Evolutionary conservation across 768 basidiomycete species (phyloP), one percentile per base, ranked within the genome.

Genomic region (Psilocybe sp.): DNA sequence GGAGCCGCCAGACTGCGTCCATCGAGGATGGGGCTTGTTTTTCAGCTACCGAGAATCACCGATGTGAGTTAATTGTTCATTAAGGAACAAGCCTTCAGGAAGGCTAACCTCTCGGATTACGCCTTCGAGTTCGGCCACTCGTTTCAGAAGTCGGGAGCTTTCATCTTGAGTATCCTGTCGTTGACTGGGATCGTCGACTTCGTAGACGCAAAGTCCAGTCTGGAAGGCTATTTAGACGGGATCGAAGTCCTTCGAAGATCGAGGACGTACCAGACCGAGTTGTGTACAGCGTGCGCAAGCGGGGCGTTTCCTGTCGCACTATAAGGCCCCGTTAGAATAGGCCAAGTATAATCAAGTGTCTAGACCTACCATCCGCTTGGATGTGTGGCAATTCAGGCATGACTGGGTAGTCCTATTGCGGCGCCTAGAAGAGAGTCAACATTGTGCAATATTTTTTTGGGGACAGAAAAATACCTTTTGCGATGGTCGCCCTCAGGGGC

Each of bases 141-240:
- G 80, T 52, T 81, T 80, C 46, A 87, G 77, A 16, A 92, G 73
- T 34, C 83, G 76, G 32, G 80, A 75, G 39, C 75, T 75, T 62
- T 91, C 89, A 50, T 85, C 85, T 52, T 79, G 78, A 9, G 66
- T 59, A 44, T 76, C 75, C 11, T 68, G 70, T 60, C 80, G 74
- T 64, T 82, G 79, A 52, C 65, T 80, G 19, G 85, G 84, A 58
- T 89, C 87, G 58, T 91, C 89, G 6, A 91, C 81, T 63, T 92
- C 88, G 58, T 92, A 92, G 9, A 91, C 85, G 61, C 89, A 92
- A 4, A 89, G 72, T 1, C 88, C 89, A 42, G 87, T 90, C 87
- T 89, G 28, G 54, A 38, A 40, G n/a, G 42, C 54, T 34, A 13
- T 38, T 14, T 47, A 35, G 46, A 38, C 16, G 33, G 37, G 13